phyloP scores from a whole-genome alignment of 768 basidiomycete species.

The Pulveroboletus ravenelii region DNA sequence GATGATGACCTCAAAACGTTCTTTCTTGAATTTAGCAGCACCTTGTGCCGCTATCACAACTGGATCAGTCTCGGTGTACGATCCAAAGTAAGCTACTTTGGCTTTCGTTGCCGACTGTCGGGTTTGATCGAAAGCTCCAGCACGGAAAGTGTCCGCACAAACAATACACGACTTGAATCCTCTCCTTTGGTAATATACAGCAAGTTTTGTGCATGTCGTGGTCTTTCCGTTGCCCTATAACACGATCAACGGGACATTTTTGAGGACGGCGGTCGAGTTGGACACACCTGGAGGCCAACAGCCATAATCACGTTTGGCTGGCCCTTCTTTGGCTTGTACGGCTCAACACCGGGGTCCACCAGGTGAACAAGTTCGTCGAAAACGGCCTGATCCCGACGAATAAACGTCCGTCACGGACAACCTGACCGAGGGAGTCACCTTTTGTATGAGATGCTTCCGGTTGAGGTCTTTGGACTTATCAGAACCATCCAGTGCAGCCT shows the following conservation, averaged over 20 bases:
- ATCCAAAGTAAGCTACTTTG: slow-evolving; percentile 98
- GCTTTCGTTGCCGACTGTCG: slow-evolving; percentile 98
- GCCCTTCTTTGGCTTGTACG: slow-evolving; percentile 95
- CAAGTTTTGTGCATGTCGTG: slow-evolving; percentile 97
- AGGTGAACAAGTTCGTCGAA: slow-evolving; percentile 94
- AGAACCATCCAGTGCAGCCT: slow-evolving; percentile 66
- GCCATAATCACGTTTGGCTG: slow-evolving; percentile 95
- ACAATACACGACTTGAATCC: slow-evolving; percentile 97
- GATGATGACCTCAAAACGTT: slow-evolving; percentile 96
- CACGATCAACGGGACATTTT: slow-evolving; percentile 1
- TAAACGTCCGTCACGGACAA: slow-evolving; percentile 6
- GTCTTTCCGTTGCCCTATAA: slow-evolving; percentile 94
- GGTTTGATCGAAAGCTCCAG: slow-evolving; percentile 98
- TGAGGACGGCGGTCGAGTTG: neutral
- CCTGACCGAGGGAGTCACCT: slow-evolving; percentile 42
- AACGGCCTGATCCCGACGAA: slow-evolving; percentile 58
- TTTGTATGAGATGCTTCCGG: slow-evolving; percentile 86
- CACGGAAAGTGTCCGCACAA: slow-evolving; percentile 98
- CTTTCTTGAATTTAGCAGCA: slow-evolving; percentile 96
- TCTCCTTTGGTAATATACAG: slow-evolving; percentile 94
- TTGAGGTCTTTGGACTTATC: slow-evolving; percentile 79
- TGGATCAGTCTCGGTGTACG: slow-evolving; percentile 98
- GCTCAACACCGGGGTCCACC: slow-evolving; percentile 93
- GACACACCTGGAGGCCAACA: slow-evolving; percentile 83
- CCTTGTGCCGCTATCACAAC: slow-evolving; percentile 93